Base-by-base conservation (phyloP, 2,329 filamentous ascomycete species). In the Calonectria leucothoes region DNA sequence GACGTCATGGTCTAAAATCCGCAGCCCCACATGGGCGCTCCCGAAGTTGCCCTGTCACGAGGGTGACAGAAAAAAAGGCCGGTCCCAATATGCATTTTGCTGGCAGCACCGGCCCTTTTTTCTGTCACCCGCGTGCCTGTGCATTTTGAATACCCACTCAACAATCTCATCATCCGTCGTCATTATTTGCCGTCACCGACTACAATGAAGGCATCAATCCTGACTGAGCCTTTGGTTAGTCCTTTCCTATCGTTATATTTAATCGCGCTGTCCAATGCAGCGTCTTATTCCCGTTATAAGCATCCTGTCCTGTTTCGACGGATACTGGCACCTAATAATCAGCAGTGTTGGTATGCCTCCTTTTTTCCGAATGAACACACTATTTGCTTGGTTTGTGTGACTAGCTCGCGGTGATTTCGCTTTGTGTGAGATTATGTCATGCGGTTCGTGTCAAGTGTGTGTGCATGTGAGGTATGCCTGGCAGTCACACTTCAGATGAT, bases 1-100 rank as follows among this genome's bases (percentile, higher is more conserved):
- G 72, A 79, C 77, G 77, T 79, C 77, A 78, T 78, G 69, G 77
- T 72, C 31, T 23, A 71, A 39, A 66, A 37, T 59, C 64, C 33
- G 35, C 14, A 27, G 55, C n/a, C 55, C 70, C 67, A 68, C 74
- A 39, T 61, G 55, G 33, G 55, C 35, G 55, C 23, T 61, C 55
- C 55, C 35, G 55, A 61, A 39, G 35, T 35, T 61, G 55, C n/a
- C 55, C 33, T 61, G n/a, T n/a, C n/a, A n/a, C n/a, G n/a, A n/a
- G n/a, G n/a, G n/a, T n/a, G n/a, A n/a, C n/a, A n/a, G n/a, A n/a
- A n/a, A n/a, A n/a, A n/a, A n/a, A n/a, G n/a, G n/a, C n/a, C n/a
- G n/a, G n/a, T n/a, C n/a, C n/a, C n/a, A n/a, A n/a, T n/a, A n/a
- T n/a, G n/a, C n/a, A n/a, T n/a, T n/a, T n/a, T n/a, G n/a, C n/a